Evolutionary conservation across 2,329 filamentous ascomycete species (phyloP), one percentile per base, ranked within the genome.

Genomic region (Trichoderma semiorbis): DNA sequence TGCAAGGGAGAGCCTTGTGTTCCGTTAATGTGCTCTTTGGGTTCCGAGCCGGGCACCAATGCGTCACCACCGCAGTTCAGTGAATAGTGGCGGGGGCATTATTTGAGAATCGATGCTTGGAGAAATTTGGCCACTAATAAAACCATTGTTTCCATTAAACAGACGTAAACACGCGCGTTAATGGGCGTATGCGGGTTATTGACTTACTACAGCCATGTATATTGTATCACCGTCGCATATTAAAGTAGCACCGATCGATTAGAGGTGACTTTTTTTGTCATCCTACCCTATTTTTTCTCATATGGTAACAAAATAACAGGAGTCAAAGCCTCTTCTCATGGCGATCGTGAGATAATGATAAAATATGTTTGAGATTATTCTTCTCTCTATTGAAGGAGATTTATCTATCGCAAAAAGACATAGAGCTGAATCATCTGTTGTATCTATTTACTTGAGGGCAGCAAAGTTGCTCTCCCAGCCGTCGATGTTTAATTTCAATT

Each of bases 371-470:
- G n/a, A 53, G 43, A 21, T 50, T 50, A 2, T 43, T n/a, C 39
- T 43, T 43, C 18, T 0, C 16, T 43, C 16, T 43, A 43, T 10
- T 7, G 2, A n/a, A 1, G 7, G 16, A n/a, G 39, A 0, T n/a
- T 0, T 3, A 10, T n/a, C 0, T 43, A 5, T n/a, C 1, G 2
- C 16, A n/a, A 0, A 43, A 7, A 43, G 0, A 2, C 21, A 24
- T 7, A 10, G 7, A 12, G 0, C 7, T 24, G 21, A 24, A 11
- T 24, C 21, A 24, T 24, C 21, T 3, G 5, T 3, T 24, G 30
- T 64, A 21, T 18, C 11, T 24, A 16, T 66, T 68, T 32, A 68
- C 36, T 68, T 68, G 18, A 60, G 34, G 18, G 36, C n/a, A 5
- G 34, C 53, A 47, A 60, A 70, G 4, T 26, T 18, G 5, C 26